phyloP scores from a whole-genome alignment of 345 rosid species.

The Bruguiera parviflora region DNA sequence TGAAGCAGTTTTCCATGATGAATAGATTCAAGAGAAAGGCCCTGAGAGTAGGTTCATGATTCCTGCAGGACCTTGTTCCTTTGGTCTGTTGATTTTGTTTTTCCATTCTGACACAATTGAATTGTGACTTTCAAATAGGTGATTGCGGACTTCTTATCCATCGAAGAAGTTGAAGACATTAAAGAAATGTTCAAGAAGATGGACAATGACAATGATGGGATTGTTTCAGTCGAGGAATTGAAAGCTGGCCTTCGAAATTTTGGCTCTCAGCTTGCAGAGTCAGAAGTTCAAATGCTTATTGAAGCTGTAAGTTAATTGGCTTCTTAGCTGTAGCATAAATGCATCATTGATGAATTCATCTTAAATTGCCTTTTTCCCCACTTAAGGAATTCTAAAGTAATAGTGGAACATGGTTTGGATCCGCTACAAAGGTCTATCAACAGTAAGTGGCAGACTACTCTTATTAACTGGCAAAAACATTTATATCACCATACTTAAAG shows the following conservation, averaged over 20 bases:
- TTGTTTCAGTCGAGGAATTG: conserved; percentile 80
- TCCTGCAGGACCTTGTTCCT: conserved; percentile 7
- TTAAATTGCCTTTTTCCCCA: no score
- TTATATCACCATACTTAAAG: no score
- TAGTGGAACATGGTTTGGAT: no score
- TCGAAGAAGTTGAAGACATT: conserved; percentile 86
- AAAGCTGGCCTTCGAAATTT: conserved; percentile 79
- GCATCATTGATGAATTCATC: background rate
- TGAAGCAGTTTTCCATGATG: conserved; percentile 98
- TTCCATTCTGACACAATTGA: background rate
- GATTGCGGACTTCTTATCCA: conserved; percentile 92
- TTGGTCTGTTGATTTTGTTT: conserved; percentile 3
- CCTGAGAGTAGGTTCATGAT: conserved; percentile 66
- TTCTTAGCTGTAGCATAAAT: background rate
- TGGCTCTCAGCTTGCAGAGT: conserved; percentile 81
- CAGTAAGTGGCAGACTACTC: no score
- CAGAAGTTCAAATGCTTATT: conserved; percentile 93
- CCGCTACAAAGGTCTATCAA: no score
- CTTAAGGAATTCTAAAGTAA: no score
- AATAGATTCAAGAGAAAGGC: conserved; percentile 99
- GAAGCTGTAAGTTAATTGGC: conserved; percentile 76
- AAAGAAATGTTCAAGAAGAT: conserved; percentile 92
- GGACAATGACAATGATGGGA: conserved; percentile 87
- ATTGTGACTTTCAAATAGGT: conserved; percentile 45
- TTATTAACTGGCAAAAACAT: no score